These are phyloP conservation scores for Stentor coeruleus DNA, from an alignment of 73 alveolate genomes.

Conservation along the genomic window DNA sequence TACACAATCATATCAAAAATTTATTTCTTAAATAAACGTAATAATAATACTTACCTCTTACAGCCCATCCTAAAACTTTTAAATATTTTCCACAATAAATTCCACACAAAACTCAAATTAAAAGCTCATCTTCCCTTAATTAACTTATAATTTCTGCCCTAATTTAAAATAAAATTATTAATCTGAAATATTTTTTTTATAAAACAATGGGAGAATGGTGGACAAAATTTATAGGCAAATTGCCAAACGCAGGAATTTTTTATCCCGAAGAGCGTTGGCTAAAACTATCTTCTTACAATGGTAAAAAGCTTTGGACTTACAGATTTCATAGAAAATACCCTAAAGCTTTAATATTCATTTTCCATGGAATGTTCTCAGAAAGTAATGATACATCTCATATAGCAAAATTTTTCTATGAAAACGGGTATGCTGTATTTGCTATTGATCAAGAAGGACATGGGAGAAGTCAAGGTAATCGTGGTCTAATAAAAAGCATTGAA, in stretches of 20 bases:
- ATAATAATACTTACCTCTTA: too few species aligned
- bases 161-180: too few species aligned
- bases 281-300: neutral
- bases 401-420: neutral
- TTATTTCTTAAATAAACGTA: too few species aligned
- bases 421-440: constrained; percentile 9
- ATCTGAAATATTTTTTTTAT: too few species aligned
- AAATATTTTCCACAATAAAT: too few species aligned
- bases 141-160: too few species aligned
- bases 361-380: neutral
- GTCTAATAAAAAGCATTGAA: neutral
- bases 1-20: too few species aligned
- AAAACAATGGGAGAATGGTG: constrained; percentile 25
- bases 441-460: constrained; percentile 19
- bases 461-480: neutral
- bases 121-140: too few species aligned
- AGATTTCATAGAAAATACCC: neutral
- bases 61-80: too few species aligned
- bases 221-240: neutral
- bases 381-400: neutral
- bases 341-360: neutral
- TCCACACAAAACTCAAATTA: too few species aligned
- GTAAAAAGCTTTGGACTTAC: neutral
- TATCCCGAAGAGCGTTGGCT: neutral
- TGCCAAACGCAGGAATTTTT: neutral